Evolutionary conservation across 1,284 basidiomycete genomes (phyloP), one percentile per base, ranked within the genome.

Genomic region (Leccinum pachyderme): DNA sequence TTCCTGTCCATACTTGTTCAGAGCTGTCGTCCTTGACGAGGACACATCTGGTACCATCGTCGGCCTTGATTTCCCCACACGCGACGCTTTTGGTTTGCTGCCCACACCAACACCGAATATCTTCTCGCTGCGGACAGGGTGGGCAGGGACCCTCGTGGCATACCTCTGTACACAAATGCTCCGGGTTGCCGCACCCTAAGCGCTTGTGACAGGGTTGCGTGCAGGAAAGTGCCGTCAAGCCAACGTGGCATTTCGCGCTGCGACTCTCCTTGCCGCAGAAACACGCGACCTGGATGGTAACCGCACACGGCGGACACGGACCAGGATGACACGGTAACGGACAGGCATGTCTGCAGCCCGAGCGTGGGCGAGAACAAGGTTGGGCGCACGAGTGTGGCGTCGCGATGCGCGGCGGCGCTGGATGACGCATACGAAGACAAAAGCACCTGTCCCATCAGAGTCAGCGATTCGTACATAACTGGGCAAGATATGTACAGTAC

Each of bases 341-440:
- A 63, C 93, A 97, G 0, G 87, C 77, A 61, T 91, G 88, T 0
- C 72, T 72, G 60, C 88, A 90, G 1, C 75, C 74, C 62, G 83
- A 87, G 4, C 92, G 80, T 1, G 75, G 64, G 2, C 92, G 83
- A 0, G 86, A 80, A 69, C 94, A 96, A 0, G 84, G 79, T 57
- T 86, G 84, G 0, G 82, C 90, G 63, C 94, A 97, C 18, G 89
- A 93, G 68, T 97, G 94, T 1, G 93, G 93, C 0, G 88, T 92
- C 0, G 84, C 79, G 1, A 89, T 76, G 7, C 83, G 81, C 0
- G 83, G 78, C 1, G 83, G 83, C 51, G 84, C 82, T 0, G 91
- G 91, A 60, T 91, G 84, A n/a, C 81, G 76, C 3, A 80, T 78
- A 0, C 88, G 80, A 22, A 85, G 83, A 66, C 93, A 97, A 74